phyloP scores from a whole-genome alignment of 2,329 filamentous ascomycete species.

The Nigrospora sphaerica region DNA sequence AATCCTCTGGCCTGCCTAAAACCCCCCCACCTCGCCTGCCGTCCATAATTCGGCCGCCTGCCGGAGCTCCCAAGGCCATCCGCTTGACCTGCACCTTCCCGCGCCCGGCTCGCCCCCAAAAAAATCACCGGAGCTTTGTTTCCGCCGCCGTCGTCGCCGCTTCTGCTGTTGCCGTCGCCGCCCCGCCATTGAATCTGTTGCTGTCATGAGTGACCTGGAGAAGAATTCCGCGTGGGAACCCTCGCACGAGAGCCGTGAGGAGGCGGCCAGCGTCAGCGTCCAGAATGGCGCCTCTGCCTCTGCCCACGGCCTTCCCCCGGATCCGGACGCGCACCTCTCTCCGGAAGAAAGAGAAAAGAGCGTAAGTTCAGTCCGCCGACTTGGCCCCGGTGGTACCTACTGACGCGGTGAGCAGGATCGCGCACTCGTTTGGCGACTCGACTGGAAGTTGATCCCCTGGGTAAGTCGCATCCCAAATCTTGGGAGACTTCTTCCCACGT shows the following conservation, averaged over 20 bases:
- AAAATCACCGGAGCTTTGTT: too few relatives aligned
- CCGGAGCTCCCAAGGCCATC: too few relatives aligned
- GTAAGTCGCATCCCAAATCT: constrained; percentile 10
- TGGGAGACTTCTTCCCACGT: too few relatives aligned
- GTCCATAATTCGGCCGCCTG: too few relatives aligned
- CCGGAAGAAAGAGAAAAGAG: constrained; percentile 47
- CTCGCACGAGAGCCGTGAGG: constrained; percentile 2
- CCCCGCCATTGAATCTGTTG: not conserved
- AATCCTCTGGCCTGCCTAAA: too few relatives aligned
- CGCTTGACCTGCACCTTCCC: too few relatives aligned
- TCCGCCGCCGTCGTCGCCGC: too few relatives aligned
- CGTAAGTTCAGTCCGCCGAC: constrained; percentile 28
- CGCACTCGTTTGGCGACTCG: constrained; percentile 22
- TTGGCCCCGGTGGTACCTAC: not conserved
- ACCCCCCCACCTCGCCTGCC: too few relatives aligned
- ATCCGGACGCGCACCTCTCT: constrained; percentile 51
- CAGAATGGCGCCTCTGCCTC: not conserved
- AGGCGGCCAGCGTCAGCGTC: not conserved
- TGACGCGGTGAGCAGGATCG: constrained; percentile 18
- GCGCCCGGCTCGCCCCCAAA: too few relatives aligned
- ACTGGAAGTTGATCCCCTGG: constrained; percentile 26
- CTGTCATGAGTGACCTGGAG: constrained; percentile 20
- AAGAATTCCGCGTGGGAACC: constrained; percentile 15
- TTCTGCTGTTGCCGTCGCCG: not conserved
- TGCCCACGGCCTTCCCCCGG: constrained; percentile 20